Conservation (phyloP, 805 yeast genomes). For the Candida vaughaniae region DNA sequence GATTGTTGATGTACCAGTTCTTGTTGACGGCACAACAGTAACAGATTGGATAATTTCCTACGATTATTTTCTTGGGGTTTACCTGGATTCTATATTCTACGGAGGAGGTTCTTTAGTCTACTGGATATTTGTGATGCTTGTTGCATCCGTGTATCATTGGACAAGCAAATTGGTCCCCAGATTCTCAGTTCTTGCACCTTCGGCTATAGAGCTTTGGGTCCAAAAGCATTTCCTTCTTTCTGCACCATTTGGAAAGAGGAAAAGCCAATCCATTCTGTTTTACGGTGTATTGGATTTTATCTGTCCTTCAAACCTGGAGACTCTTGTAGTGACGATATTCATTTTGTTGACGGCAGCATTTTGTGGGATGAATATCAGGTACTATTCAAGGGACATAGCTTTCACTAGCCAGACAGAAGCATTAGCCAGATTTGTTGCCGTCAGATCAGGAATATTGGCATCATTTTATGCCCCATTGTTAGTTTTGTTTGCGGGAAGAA, state of each 20-base stretch:
- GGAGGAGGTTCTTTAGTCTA: conserved; percentile 45
- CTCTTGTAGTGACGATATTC: conserved; percentile 25
- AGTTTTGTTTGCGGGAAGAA: conserved; percentile 60
- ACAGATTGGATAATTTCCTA: conserved; percentile 10
- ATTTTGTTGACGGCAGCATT: conserved; percentile 17
- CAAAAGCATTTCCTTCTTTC: conserved; percentile 29
- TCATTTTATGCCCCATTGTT: conserved; percentile 50
- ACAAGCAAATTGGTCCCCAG: conserved; percentile 37
- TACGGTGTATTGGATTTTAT: conserved; percentile 20
- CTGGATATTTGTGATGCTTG: conserved; percentile 46
- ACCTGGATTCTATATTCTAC: conserved; percentile 23
- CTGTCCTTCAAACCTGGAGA: conserved; percentile 38
- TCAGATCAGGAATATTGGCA: conserved; percentile 52
- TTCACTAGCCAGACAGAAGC: conserved; percentile 19
- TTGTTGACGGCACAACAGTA: background rate
- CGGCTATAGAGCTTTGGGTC: conserved; percentile 21
- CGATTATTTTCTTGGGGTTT: conserved; percentile 20
- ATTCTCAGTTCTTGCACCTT: conserved; percentile 26
- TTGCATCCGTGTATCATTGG: conserved; percentile 45
- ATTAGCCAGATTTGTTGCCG: conserved; percentile 37
- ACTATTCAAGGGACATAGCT: conserved; percentile 23
- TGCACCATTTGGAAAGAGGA: conserved; percentile 20
- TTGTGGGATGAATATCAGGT: conserved; percentile 17
- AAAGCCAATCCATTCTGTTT: conserved; percentile 19
- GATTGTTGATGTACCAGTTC: conserved; percentile 25